Percentiles rank a stretch among this genome's conserved stretches.
These are phyloP conservation scores for Lophiotrema nucula DNA, from an alignment of 495 filamentous ascomycete genomes.

Conservation along the genomic window DNA sequence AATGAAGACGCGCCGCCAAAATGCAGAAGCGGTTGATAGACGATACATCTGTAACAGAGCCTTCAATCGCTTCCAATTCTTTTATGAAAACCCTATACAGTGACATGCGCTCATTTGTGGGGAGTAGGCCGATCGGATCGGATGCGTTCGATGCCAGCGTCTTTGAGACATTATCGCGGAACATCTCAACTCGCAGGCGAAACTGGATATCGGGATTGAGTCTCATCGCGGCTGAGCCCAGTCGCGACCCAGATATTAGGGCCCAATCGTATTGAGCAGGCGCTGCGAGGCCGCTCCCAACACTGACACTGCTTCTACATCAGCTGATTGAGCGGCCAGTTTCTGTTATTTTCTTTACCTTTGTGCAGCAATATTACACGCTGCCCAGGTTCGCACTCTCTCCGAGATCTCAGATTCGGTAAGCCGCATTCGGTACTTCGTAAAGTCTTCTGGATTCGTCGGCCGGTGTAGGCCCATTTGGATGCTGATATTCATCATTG, in stretches of 20 bases:
- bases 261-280: slow-evolving; percentile 5
- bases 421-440: slow-evolving; percentile 73
- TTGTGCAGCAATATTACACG: slow-evolving; percentile 86
- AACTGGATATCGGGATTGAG: neutral
- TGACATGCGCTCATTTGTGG: slow-evolving; percentile 1
- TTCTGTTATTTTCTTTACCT: too few relatives aligned
- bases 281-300: slow-evolving; percentile 7
- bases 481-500: slow-evolving; percentile 89
- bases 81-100: slow-evolving; percentile 2
- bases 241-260: neutral
- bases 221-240: neutral
- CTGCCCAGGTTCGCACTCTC: slow-evolving; percentile 82
- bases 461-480: slow-evolving; percentile 86
- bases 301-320: slow-evolving; percentile 7
- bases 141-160: neutral
- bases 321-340: too few relatives aligned
- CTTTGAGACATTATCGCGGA: slow-evolving; percentile 11
- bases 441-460: slow-evolving; percentile 85
- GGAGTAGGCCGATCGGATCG: slow-evolving; percentile 4
- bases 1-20: slow-evolving; percentile 5
- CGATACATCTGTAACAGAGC: neutral
- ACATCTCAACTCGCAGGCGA: slow-evolving; percentile 3
- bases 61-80: slow-evolving; percentile 6
- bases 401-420: slow-evolving; percentile 81
- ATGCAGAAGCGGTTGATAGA: slow-evolving; percentile 6